Conservation (phyloP, 345 rosid species). For the Noccaea bulbosa region DNA sequence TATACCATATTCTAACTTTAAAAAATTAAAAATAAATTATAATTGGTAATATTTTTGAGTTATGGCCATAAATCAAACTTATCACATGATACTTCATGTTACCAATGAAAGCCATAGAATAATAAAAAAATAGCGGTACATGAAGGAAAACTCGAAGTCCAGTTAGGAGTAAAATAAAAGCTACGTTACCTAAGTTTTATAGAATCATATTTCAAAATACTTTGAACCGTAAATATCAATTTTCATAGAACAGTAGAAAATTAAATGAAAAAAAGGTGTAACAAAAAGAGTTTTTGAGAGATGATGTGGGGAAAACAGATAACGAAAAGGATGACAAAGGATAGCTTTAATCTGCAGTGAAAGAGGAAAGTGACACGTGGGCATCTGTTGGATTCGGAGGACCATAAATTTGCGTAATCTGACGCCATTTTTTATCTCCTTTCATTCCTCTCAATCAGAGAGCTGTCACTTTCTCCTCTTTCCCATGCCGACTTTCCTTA, state of each 20-base stretch:
- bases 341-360: conserved; percentile 5
- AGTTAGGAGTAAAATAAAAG: background rate
- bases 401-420: conserved; percentile 20
- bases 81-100: too few relatives aligned
- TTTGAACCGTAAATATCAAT: background rate
- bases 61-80: too few relatives aligned
- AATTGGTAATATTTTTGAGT: too few relatives aligned
- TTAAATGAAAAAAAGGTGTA: background rate
- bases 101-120: too few relatives aligned
- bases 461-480: conserved; percentile 36
- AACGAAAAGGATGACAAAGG: conserved; percentile 12
- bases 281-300: background rate
- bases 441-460: conserved; percentile 30
- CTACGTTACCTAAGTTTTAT: background rate
- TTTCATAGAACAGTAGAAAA: background rate
- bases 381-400: background rate
- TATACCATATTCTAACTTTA: too few relatives aligned
- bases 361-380: conserved; percentile 27
- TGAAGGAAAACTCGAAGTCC: background rate
- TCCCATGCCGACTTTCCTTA: conserved; percentile 17
- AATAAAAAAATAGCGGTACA: too few relatives aligned
- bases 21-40: too few relatives aligned
- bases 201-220: background rate
- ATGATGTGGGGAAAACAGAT: background rate
- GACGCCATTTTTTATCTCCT: conserved; percentile 20